Base-by-base conservation (phyloP, 768 basidiomycete genomes). In the Phlebiopsis flavidoalba region DNA sequence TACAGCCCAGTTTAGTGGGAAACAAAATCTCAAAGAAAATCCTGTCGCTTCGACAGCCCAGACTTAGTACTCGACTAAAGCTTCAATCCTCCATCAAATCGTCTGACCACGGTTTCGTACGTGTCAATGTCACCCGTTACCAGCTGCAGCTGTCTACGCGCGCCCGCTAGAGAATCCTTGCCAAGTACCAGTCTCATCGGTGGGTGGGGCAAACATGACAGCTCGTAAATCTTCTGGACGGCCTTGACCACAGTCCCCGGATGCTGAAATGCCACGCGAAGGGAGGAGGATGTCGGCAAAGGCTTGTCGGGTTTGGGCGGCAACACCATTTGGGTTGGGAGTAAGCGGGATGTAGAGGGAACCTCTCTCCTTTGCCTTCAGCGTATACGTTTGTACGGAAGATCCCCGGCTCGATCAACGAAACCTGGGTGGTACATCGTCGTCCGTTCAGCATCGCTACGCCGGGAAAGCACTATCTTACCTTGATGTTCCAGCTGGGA, bases 401-500 rank as follows among this genome's bases (percentile, higher is more conserved):
- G 2, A 51, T 22, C 12, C 55, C 57, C 0, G 57, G 57, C 46
- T 45, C 49, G 31, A 64, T 49, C 24, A 61, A 26, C 4, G 53
- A 49, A 10, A 63, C 47, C 59, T 60, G 19, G 31, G 33, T 31
- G 6, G 2, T 31, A 31, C 45, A n/a, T n/a, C n/a, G 24, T 17
- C 19, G n/a, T 43, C 14, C 24, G 14, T 2, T 24, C 15, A 22
- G 8, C 21, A 36, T 43, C 5, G 37, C 11, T 43, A 37, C 5
- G n/a, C 14, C n/a, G n/a, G 47, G 37, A 37, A 1, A 37, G 10
- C 11, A 17, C 21, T 14, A 21, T 46, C 71, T 12, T 57, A 77
- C 80, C 67, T 76, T 79, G 63, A 81, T 79, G 57, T 80, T 78
- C 80, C 80, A 81, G 24, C 37, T 67, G 10, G 80, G 79, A 52